Conservation (phyloP, 2,329 filamentous ascomycete genomes). For the Hypomyces rosellus region DNA sequence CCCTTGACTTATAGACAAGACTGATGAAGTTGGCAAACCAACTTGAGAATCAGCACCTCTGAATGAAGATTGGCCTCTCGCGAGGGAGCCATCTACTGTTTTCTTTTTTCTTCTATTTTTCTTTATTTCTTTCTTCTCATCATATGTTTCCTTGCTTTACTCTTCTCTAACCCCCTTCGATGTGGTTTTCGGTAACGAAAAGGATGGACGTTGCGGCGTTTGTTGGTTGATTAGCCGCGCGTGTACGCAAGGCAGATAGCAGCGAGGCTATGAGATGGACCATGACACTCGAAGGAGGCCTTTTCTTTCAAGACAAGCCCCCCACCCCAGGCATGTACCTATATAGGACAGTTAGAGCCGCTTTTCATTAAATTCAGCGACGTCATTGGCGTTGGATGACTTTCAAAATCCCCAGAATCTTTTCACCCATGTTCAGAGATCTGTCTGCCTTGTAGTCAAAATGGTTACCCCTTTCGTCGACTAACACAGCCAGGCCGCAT, state of each 20-base stretch:
- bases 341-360: neutral
- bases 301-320: neutral
- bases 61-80: constrained; percentile 7
- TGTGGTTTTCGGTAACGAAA: neutral
- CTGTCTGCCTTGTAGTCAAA: constrained; percentile 9
- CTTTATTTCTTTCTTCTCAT: constrained; percentile 4
- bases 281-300: neutral
- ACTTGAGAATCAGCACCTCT: neutral
- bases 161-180: neutral
- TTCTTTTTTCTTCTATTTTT: constrained; percentile 3
- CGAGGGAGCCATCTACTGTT: constrained; percentile 14
- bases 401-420: too few species aligned
- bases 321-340: constrained; percentile 2
- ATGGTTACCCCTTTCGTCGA: constrained; percentile 3
- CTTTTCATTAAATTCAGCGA: constrained; percentile 4
- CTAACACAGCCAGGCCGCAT: constrained; percentile 20
- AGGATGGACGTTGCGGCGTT: too few species aligned
- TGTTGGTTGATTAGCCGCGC: neutral
- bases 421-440: neutral
- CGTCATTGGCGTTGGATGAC: too few species aligned
- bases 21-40: neutral
- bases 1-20: neutral
- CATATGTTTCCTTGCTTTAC: neutral
- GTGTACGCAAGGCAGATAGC: constrained; percentile 2
- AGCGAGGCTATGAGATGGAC: neutral